Percentiles rank a stretch among this genome's conserved stretches.
phyloP scores from a whole-genome alignment of 225 moss, liverwort and hornwort species.

The Rhytidiadelphus loreus region DNA sequence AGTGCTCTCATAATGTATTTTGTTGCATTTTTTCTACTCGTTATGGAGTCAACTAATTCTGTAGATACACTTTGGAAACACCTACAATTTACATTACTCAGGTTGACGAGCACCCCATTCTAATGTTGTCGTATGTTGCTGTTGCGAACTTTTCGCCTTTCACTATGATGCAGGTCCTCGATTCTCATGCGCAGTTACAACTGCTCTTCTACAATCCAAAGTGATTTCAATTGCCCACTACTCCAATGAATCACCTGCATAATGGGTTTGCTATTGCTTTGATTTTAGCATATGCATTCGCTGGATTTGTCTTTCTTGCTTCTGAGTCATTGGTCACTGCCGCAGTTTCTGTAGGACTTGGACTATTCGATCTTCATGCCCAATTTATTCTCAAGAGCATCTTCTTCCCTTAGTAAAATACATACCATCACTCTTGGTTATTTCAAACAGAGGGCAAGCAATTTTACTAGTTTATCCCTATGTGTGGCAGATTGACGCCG shows the following conservation, averaged over 20 bases:
- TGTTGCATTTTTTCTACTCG: neutral
- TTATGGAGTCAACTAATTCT: neutral
- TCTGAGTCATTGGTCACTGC: neutral
- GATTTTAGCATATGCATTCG: neutral
- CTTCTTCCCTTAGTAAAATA: neutral
- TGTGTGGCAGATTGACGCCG: slow-evolving; percentile 46
- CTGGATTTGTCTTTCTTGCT: neutral
- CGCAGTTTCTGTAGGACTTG: neutral
- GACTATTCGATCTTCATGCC: neutral
- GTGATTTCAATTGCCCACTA: neutral
- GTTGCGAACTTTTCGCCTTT: neutral
- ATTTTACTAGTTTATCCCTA: neutral
- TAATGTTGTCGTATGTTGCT: neutral
- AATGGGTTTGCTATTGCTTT: neutral
- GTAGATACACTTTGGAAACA: neutral
- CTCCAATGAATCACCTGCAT: neutral
- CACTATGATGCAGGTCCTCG: neutral
- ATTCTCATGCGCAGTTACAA: slow-evolving; percentile 21
- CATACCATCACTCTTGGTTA: neutral
- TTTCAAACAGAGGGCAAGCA: neutral
- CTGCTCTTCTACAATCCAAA: slow-evolving; percentile 37
- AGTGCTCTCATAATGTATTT: neutral
- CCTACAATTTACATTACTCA: neutral
- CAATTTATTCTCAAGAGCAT: neutral
- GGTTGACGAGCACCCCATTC: neutral